Evolutionary conservation across 208 protist species (phyloP), one percentile per base, ranked within the genome.

Genomic region (Crithidia expoeki): DNA sequence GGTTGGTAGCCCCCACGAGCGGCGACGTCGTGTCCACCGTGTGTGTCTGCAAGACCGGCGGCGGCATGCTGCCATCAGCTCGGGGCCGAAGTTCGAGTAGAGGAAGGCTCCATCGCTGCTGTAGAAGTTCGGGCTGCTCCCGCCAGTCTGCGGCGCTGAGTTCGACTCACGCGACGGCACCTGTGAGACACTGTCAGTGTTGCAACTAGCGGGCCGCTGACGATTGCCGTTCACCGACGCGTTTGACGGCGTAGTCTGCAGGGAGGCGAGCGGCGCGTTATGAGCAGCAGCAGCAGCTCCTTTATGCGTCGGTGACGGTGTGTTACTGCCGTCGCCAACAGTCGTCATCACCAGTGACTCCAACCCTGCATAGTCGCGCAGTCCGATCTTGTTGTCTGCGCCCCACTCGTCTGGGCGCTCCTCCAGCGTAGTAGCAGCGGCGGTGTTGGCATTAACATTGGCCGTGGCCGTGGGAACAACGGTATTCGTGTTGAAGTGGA

Each of bases 61-160:
- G 9, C 7, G 59, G 53, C 50, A 63, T 34, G 4, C 58, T 34
- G 14, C 49, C 28, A 55, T 21, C 30, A 63, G 7, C 33, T 75
- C 69, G 7, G 42, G 63, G 2, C 25, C 53, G 40, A 53, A 68
- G 60, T 47, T 67, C 17, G 69, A 60, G 60, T 57, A 75, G 51
- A 63, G 55, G 21, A 74, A 74, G 16, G 59, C 10, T 38, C 36
- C 12, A 1, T 75, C 69, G 32, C 60, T 53, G 44, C 42, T 75
- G 51, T 58, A 68, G 14, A 56, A 19, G 47, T 61, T 62, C 19
- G 51, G 53, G 32, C 69, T 63, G 60, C 60, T 36, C n/a, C 69
- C 59, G 5, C 47, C 46, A 9, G 47, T 33, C 5, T n/a, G 36
- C 30, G 32, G 32, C n/a, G 27, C 40, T 0, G 55, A 62, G 12